Base-by-base conservation (phyloP, 148 eudicot species). In the Fagopyrum homotropicum region DNA sequence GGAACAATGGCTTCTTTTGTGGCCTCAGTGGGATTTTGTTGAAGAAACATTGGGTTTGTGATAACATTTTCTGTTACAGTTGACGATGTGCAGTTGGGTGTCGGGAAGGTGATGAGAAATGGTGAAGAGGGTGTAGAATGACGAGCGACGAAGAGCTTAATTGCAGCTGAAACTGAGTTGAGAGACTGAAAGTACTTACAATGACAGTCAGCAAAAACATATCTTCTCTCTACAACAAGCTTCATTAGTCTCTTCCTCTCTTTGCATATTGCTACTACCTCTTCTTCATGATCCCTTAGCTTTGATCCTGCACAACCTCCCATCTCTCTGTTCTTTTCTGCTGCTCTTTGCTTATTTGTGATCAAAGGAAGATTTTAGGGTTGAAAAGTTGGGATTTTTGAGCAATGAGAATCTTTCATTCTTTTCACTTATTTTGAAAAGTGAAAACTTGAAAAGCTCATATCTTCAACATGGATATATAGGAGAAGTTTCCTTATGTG, bases 231-330 rank as follows among this genome's bases (percentile, higher is more conserved):
- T 1, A 90, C 94, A 19, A 92, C 97, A 75, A 89, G 80, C 77
- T 92, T 95, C 70, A 95, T 86, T 48, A 85, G 75, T 44, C 69
- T 81, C 71, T 95, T 95, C 75, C 99, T 92, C 76, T 95, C 96
- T 77, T 88, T 90, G 73, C 99, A 95, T 35, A 95, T 90, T 74
- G 82, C 63, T 14, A 95, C 97, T 4, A 90, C 92, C 72, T 95
- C 92, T 87, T 89, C 97, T 48, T 89, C 91, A 75, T 82, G 90
- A 1, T 66, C 45, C 30, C 45, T 43, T 77, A 92, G 78, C 64
- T 81, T 95, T 76, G 99, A 92, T n/a, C 94, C 97, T 45, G 89
- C 97, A 92, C 99, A 92, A 8, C 91, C 99, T 22, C 91, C 99
- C 98, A 92, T 91, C 51, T 66, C 71, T 66, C 71, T 63, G 0